phyloP scores from a whole-genome alignment of 305 asterid species.

The Fraxinus greggii region DNA sequence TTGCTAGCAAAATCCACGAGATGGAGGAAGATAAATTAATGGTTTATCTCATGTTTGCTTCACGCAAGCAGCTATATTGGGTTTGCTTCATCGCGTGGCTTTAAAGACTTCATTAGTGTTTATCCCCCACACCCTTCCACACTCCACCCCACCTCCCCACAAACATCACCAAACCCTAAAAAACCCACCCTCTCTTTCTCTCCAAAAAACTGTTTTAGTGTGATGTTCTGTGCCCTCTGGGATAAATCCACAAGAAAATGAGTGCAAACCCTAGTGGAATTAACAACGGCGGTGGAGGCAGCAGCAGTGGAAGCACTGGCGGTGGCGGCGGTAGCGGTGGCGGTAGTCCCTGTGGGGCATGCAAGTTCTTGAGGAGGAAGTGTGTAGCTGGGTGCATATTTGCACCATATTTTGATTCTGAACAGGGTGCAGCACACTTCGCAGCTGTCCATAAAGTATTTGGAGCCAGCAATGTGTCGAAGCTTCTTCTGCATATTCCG shows the following conservation, averaged over 20 bases:
- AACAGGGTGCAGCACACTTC: conserved; percentile 14
- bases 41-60: conserved; percentile 3
- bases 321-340: neutral
- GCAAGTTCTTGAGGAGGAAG: conserved; percentile 23
- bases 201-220: neutral
- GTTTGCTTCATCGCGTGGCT: conserved; percentile 4
- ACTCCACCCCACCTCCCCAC: neutral
- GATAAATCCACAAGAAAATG: neutral
- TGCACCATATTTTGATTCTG: conserved; percentile 16
- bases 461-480: conserved; percentile 18
- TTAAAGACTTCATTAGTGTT: neutral
- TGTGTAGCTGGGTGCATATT: conserved; percentile 17
- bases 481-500: conserved; percentile 8
- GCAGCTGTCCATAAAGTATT: conserved; percentile 18
- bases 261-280: neutral
- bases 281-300: neutral
- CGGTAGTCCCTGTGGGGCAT: conserved; percentile 18
- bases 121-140: neutral
- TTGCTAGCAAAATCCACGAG: neutral
- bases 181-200: neutral
- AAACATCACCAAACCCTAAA: neutral
- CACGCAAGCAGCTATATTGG: neutral
- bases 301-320: neutral
- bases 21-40: neutral
- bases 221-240: neutral